Percentiles rank a stretch among this genome's conserved stretches.
Conservation (phyloP, 169 alveolate species). For the Plasmodium reichenowi region DNA sequence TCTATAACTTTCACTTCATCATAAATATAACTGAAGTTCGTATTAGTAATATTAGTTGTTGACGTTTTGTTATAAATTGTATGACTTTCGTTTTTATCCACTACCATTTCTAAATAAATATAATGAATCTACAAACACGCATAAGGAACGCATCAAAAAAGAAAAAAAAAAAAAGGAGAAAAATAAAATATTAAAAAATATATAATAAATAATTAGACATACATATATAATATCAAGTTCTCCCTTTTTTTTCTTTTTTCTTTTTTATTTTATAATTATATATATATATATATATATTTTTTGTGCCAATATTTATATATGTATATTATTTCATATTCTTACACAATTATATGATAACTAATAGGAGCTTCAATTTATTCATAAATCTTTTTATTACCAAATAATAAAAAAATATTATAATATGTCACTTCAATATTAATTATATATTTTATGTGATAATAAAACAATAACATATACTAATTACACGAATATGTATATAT, state of each 20-base stretch:
- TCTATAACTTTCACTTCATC: slow-evolving; percentile 18
- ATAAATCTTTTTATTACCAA: too few species aligned
- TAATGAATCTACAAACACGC: neutral
- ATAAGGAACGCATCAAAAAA: neutral
- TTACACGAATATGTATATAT: too few species aligned
- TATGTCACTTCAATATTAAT: too few species aligned
- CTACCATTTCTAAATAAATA: slow-evolving; percentile 1
- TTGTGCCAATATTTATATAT: neutral
- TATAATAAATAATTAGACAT: too few species aligned
- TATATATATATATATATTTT: neutral
- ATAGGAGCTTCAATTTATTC: too few species aligned
- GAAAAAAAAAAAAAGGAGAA: neutral
- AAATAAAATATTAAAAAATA: neutral
- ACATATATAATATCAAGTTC: neutral
- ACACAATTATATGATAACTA: too few species aligned
- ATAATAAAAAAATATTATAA: too few species aligned
- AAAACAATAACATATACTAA: too few species aligned
- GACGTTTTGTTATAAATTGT: slow-evolving; percentile 13
- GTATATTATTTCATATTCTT: too few species aligned
- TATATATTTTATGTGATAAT: too few species aligned
- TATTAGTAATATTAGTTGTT: slow-evolving; percentile 4
- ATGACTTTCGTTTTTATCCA: slow-evolving; percentile 34
- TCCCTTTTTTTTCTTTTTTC: neutral
- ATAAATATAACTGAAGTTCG: slow-evolving; percentile 12
- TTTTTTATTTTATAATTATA: neutral